Base-by-base conservation (phyloP, 352 stramenopile species). In the Phytophthora colocasiae region DNA sequence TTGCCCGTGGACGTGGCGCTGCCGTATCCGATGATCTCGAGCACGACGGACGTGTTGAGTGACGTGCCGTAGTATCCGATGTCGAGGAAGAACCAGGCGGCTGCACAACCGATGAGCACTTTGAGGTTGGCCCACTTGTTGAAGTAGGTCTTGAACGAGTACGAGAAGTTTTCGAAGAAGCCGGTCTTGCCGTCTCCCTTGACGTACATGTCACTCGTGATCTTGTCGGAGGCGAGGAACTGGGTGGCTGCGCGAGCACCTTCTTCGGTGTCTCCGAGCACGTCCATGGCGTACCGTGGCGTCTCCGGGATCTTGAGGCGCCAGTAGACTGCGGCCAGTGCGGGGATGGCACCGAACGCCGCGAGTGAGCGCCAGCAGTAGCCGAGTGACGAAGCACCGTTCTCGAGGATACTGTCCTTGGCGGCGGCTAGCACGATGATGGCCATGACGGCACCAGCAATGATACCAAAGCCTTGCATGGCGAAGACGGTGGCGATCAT, bases 31-130 rank as follows among this genome's bases (percentile, higher is more conserved):
- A 79, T 83, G 64, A 74, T 74, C 46, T 74, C 65, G 9, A 83
- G 68, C 61, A 83, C 72, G 24, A 76, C 71, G 12, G 71, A 69
- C 44, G 75, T 78, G 55, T 83, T 86, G 65, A 87, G 67, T 38
- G 72, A 80, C 48, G 73, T 84, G 58, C 78, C 78, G 56, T 85
- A 89, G 66, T 86, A 87, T 41, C 72, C 80, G 66, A 89, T 78
- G 65, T 89, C 77, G 34, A 86, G 55, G 54, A 89, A 80, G 69
- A 89, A 87, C 80, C 80, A 89, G 22, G 70, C 74, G 11, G 66
- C 63, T 12, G 77, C 73, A 68, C 72, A 81, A 19, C 75, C 78
- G 26, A 88, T 66, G 36, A 88, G 55, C 49, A 78, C 63, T 51
- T 81, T 76, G 47, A 86, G 54, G 46, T 88, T 76, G 22, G 48